Evolutionary conservation across 495 filamentous ascomycete genomes (phyloP).

Genomic region (Aspergillus campestris): DNA sequence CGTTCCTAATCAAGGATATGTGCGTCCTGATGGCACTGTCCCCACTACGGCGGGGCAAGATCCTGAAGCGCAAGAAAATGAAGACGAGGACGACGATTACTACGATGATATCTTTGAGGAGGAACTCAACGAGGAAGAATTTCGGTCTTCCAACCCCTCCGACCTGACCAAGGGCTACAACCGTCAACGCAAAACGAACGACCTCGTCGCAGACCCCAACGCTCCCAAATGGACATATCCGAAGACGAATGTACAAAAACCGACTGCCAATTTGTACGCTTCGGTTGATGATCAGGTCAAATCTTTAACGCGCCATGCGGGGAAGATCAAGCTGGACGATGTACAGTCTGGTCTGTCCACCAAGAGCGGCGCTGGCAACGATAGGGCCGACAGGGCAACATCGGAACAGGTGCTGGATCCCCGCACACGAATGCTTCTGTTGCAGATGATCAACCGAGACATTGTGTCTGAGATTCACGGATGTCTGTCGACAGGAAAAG

Average conservation of each 20-base stretch:
- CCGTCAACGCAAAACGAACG: constrained; percentile 60
- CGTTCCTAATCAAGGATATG: constrained; percentile 48
- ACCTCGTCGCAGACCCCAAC: constrained; percentile 48
- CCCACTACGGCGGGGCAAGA: constrained; percentile 31
- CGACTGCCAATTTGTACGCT: constrained; percentile 66
- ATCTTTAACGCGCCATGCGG: constrained; percentile 73
- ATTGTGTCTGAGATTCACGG: constrained; percentile 81
- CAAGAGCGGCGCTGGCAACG: constrained; percentile 44
- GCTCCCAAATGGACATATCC: constrained; percentile 48
- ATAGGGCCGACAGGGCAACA: constrained; percentile 88
- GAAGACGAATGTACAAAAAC: constrained; percentile 80
- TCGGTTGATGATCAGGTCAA: constrained; percentile 82
- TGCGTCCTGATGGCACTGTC: constrained; percentile 23
- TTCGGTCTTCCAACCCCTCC: constrained; percentile 47
- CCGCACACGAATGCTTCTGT: constrained; percentile 84
- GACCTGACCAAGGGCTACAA: constrained; percentile 90
- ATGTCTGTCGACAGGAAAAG: constrained; percentile 89
- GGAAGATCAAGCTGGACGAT: constrained; percentile 79
- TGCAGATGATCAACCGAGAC: constrained; percentile 87
- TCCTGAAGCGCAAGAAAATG: constrained; percentile 19
- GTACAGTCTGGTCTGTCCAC: constrained; percentile 45
- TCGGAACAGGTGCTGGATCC: constrained; percentile 90
- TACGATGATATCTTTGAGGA: constrained; percentile 52
- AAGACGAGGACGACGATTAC: constrained; percentile 43
- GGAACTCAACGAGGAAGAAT: constrained; percentile 50